Conservation (phyloP, 768 basidiomycete species). For the Tulasnella sp. region DNA sequence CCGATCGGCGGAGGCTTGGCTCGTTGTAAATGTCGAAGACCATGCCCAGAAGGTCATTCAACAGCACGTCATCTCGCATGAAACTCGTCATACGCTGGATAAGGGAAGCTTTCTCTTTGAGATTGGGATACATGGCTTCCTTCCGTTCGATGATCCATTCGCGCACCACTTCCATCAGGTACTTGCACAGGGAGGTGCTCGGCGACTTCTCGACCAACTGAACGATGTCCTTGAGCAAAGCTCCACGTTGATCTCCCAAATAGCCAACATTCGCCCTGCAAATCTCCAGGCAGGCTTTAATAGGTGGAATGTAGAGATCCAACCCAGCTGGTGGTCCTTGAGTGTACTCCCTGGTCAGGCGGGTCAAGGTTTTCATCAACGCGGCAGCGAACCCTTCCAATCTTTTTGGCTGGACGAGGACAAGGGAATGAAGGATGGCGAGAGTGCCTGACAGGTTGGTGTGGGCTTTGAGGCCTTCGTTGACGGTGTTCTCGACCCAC, state of each 20-base stretch:
- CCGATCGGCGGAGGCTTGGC: conserved; percentile 80
- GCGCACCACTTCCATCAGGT: conserved; percentile 81
- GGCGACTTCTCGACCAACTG: conserved; percentile 90
- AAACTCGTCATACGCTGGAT: conserved; percentile 77
- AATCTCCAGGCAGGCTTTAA: conserved; percentile 78
- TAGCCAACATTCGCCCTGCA: conserved; percentile 77
- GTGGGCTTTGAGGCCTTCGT: conserved; percentile 76
- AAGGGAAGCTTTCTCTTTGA: conserved; percentile 93
- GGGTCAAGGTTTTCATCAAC: conserved; percentile 82
- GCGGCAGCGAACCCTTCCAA: conserved; percentile 76
- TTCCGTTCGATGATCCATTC: conserved; percentile 89
- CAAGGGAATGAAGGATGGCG: conserved; percentile 83
- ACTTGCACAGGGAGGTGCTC: conserved; percentile 73
- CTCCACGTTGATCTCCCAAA: conserved; percentile 84
- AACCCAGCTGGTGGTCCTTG: conserved; percentile 56
- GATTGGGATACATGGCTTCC: conserved; percentile 78
- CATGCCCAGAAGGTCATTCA: conserved; percentile 81
- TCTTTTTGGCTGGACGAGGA: conserved; percentile 77
- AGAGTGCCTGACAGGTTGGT: conserved; percentile 76
- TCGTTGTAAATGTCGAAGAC: conserved; percentile 95
- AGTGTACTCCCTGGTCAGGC: conserved; percentile 86
- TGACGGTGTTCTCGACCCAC: conserved; percentile 73
- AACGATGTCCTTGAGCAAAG: conserved; percentile 74
- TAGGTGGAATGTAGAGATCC: conserved; percentile 58
- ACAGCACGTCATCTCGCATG: conserved; percentile 73